Evolutionary conservation across 495 filamentous ascomycete genomes (phyloP), one percentile per base, ranked within the genome.

Genomic region (Geoglossum glabrum): DNA sequence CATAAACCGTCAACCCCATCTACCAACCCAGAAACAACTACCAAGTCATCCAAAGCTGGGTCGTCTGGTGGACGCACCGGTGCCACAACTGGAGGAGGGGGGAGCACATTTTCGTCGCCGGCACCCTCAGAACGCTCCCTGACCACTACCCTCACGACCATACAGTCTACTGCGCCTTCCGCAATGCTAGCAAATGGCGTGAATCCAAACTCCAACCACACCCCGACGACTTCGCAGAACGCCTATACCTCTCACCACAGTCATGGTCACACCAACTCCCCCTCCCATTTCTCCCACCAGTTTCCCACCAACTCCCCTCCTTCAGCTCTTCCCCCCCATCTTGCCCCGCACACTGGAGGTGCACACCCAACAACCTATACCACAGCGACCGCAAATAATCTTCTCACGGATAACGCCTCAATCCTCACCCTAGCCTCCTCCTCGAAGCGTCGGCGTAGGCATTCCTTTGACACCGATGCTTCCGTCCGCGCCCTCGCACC

Each of bases 351-450:
- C 17, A 61, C 71, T 45, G 68, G 64, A 21, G 65, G 68, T 6
- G 78, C 78, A 25, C 77, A 90, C 63, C 86, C 87, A 0, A 78
- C 82, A 31, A 95, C 90, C 4, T 98, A 98, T 69, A 82, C 72
- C 59, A 80, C 80, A 3, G 92, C 90, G 0, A 96, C 87, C 0
- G 92, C 92, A 46, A 94, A 96, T 70, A 89, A 89, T 66, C 75
- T 92, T 15, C 72, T 95, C 26, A 93, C 87, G 8, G 92, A 98
- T 65, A 90, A 98, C 66, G 92, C 92, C 0, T 95, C 89, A 19
- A 90, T 97, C 58, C 77, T 98, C 27, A 98, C 92, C 0, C 77
- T 98, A n/a, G 92, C 92, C 0, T 95, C 89, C 6, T 96, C 90
- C 0, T 95, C 89, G 23, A 94, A 96, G 67, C 79, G 84, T 28